These are phyloP conservation scores for Scedosporium boydii DNA, from an alignment of 2,329 filamentous ascomycete species.

Conservation along the genomic window DNA sequence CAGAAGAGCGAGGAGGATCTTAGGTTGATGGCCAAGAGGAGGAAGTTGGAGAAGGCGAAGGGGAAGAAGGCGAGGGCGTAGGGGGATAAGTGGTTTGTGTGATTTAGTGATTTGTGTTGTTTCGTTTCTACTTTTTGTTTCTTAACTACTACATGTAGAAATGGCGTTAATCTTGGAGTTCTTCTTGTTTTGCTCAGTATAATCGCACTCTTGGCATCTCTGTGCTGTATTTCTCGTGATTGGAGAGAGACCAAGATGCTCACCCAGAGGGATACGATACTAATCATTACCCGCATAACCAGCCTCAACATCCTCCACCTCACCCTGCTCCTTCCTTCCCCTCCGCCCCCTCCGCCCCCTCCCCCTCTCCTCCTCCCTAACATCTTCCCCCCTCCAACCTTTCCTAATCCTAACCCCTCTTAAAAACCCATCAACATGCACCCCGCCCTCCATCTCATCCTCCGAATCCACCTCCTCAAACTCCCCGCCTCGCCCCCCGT, in stretches of 20 bases:
- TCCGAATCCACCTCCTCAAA: constrained; percentile 29
- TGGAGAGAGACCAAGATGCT: neutral
- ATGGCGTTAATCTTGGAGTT: neutral
- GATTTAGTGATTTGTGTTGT: neutral
- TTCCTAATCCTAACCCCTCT: constrained; percentile 38
- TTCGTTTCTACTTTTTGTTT: neutral
- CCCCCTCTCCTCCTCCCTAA: constrained; percentile 18
- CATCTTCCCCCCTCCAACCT: constrained; percentile 32
- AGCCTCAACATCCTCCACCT: neutral
- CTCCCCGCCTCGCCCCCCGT: constrained; percentile 20
- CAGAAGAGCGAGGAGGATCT: constrained; percentile 87
- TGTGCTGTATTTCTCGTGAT: too few relatives aligned
- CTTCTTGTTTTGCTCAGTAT: neutral
- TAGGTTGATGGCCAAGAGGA: constrained; percentile 78
- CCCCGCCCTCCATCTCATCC: constrained; percentile 49
- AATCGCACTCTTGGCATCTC: too few relatives aligned
- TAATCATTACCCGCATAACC: neutral
- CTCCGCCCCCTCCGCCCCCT: constrained; percentile 15
- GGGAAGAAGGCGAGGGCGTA: constrained; percentile 20
- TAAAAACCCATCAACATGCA: constrained; percentile 62
- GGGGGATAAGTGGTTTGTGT: neutral
- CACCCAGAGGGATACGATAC: too few relatives aligned
- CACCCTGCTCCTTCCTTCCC: constrained; percentile 9
- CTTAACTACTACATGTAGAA: constrained; percentile 1
- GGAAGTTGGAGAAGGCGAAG: constrained; percentile 65